A percentile compares a stretch with the other conserved stretches of the same genome.
phyloP scores from a whole-genome alignment of 345 rosid genomes.

The Geranium rotundifolium region DNA sequence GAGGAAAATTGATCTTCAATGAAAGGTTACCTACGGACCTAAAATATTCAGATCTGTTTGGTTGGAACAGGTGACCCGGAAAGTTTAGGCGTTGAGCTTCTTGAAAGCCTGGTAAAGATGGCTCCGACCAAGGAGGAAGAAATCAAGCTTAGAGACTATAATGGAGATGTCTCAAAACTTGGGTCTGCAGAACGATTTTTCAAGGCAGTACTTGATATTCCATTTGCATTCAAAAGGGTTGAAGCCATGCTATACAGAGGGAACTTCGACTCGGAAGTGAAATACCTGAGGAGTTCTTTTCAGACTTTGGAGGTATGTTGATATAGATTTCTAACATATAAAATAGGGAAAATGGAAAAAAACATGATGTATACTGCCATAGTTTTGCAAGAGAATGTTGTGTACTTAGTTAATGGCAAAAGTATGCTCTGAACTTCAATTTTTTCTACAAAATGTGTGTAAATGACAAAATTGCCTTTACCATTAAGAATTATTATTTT shows the following conservation, averaged over 20 bases:
- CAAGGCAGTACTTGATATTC: slow-evolving; percentile 77
- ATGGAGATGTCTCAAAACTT: slow-evolving; percentile 60
- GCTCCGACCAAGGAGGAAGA: slow-evolving; percentile 99
- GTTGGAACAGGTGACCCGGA: slow-evolving; percentile 67
- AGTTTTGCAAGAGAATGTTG: too few species aligned
- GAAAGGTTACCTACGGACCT: background rate
- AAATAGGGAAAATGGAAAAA: too few species aligned
- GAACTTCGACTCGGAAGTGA: slow-evolving; percentile 83
- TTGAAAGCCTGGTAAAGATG: slow-evolving; percentile 93
- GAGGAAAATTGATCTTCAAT: background rate
- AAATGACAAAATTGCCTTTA: too few species aligned
- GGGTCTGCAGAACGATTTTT: slow-evolving; percentile 93
- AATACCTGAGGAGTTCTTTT: slow-evolving; percentile 73
- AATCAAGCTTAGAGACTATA: slow-evolving; percentile 76
- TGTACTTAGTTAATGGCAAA: too few species aligned
- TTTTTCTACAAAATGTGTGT: too few species aligned
- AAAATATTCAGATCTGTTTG: slow-evolving; percentile 7
- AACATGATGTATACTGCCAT: too few species aligned
- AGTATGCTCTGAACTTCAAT: too few species aligned
- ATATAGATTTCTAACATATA: background rate
- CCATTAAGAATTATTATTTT: too few species aligned
- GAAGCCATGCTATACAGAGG: slow-evolving; percentile 96
- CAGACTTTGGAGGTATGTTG: slow-evolving; percentile 73
- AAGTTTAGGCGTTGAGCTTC: slow-evolving; percentile 78
- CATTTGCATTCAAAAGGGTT: slow-evolving; percentile 88